A percentile compares a stretch with the other conserved stretches of the same genome.
phyloP scores from a whole-genome alignment of 2,329 filamentous ascomycete genomes.

The Pseudofabraea citricarpa region DNA sequence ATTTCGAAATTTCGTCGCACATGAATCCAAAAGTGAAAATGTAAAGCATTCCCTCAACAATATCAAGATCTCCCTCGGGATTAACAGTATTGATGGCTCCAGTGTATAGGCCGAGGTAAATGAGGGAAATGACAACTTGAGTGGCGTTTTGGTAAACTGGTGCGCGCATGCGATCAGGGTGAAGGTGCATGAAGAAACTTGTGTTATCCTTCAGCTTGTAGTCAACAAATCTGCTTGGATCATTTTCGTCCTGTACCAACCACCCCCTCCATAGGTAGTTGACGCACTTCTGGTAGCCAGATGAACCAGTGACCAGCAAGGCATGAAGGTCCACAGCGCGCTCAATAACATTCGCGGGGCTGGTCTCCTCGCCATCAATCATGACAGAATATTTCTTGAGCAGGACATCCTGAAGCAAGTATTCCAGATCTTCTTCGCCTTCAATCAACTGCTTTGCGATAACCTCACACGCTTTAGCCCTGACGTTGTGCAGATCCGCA shows the following conservation, averaged over 20 bases:
- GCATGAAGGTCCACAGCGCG: slow-evolving; percentile 91
- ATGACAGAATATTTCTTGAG: slow-evolving; percentile 86
- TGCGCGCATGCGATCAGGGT: slow-evolving; percentile 90
- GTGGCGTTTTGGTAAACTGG: slow-evolving; percentile 89
- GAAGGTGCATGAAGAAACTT: slow-evolving; percentile 74
- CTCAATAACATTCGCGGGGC: slow-evolving; percentile 84
- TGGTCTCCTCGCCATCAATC: slow-evolving; percentile 63
- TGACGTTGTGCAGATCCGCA: slow-evolving; percentile 72
- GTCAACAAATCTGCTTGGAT: slow-evolving; percentile 83
- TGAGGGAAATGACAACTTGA: slow-evolving; percentile 76
- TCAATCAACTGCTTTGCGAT: slow-evolving; percentile 91
- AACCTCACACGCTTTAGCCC: slow-evolving; percentile 81
- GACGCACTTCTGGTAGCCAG: slow-evolving; percentile 90
- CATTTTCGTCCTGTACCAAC: slow-evolving; percentile 92
- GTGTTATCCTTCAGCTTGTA: slow-evolving; percentile 79
- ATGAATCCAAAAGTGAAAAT: slow-evolving; percentile 88
- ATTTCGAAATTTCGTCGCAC: slow-evolving; percentile 79
- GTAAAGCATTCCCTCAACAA: slow-evolving; percentile 80
- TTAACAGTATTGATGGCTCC: slow-evolving; percentile 94
- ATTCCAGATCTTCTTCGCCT: slow-evolving; percentile 70
- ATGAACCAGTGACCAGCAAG: slow-evolving; percentile 80
- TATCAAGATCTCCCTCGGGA: slow-evolving; percentile 73
- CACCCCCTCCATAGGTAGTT: slow-evolving; percentile 90
- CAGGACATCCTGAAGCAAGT: slow-evolving; percentile 75
- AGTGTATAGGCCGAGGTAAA: slow-evolving; percentile 84